Conservation (phyloP, 192 early-diverging fungal species). For the Rhizoclosmatium sp. region DNA sequence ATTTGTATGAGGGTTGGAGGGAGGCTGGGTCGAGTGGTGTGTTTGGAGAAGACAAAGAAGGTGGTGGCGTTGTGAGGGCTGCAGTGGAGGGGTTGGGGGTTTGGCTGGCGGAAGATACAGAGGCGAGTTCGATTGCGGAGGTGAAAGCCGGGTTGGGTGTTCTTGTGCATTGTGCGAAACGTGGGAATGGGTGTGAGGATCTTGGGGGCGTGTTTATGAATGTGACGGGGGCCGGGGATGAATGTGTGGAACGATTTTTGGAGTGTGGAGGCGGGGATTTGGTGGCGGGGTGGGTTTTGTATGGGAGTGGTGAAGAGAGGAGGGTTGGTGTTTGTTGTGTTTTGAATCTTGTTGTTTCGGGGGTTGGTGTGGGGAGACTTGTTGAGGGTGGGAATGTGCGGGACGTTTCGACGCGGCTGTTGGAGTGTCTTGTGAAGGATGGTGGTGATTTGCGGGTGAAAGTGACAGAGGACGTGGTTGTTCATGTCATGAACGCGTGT, state of each 20-base stretch:
- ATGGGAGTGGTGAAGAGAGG: neutral
- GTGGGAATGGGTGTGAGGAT: conserved; percentile 3
- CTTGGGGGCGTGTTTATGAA: conserved; percentile 15
- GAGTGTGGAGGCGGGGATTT: conserved; percentile 13
- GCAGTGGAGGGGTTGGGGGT: neutral
- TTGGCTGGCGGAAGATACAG: conserved; percentile 26
- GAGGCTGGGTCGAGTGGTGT: neutral
- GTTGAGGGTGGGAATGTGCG: neutral
- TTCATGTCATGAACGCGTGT: conserved; percentile 27
- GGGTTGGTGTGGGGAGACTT: no score
- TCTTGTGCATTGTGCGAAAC: conserved; percentile 1
- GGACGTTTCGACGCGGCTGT: neutral
- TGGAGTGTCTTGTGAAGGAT: neutral
- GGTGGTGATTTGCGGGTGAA: neutral
- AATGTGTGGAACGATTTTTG: conserved; percentile 12
- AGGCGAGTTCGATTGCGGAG: neutral
- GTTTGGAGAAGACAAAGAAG: neutral
- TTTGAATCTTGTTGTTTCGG: conserved; percentile 28
- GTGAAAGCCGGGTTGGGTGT: conserved; percentile 18
- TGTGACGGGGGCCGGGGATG: neutral
- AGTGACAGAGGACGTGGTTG: neutral
- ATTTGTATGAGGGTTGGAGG: neutral
- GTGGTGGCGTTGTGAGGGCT: neutral
- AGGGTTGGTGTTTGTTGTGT: conserved; percentile 31
- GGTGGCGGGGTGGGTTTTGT: conserved; percentile 18